phyloP scores from a whole-genome alignment of 345 rosid genomes.

The Euphorbia peplus region DNA sequence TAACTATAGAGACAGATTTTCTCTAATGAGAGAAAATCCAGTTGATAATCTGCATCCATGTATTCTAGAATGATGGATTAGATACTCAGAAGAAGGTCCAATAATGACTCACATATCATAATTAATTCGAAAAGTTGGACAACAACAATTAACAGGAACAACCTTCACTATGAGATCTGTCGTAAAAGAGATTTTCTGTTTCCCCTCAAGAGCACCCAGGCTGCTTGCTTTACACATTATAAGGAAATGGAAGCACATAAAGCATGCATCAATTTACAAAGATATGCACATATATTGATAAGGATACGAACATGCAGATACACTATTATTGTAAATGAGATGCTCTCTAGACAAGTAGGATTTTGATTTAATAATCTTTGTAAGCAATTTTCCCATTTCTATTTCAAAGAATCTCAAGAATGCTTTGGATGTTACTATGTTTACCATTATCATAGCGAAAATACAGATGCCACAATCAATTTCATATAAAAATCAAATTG shows the following conservation, averaged over 20 bases:
- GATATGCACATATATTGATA: neutral
- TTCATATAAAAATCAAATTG: neutral
- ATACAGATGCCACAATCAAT: neutral
- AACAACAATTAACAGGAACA: neutral
- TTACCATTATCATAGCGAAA: neutral
- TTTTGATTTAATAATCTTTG: neutral
- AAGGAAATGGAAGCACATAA: neutral
- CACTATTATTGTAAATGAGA: neutral
- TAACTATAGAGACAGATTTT: too few species aligned
- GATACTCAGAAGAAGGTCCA: neutral
- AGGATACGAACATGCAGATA: neutral
- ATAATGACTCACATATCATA: neutral
- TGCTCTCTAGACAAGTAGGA: neutral
- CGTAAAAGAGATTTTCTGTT: neutral
- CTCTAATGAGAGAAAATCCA: neutral
- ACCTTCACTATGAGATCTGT: neutral
- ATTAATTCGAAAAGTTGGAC: neutral
- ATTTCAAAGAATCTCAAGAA: neutral
- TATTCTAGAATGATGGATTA: neutral
- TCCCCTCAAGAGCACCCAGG: neutral
- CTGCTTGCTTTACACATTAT: neutral
- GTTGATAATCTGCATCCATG: neutral
- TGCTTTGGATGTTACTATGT: neutral
- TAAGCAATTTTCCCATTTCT: neutral
- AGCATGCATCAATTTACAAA: neutral